Base-by-base conservation (phyloP, 2,329 filamentous ascomycete species). In the Beauveria varroae region DNA sequence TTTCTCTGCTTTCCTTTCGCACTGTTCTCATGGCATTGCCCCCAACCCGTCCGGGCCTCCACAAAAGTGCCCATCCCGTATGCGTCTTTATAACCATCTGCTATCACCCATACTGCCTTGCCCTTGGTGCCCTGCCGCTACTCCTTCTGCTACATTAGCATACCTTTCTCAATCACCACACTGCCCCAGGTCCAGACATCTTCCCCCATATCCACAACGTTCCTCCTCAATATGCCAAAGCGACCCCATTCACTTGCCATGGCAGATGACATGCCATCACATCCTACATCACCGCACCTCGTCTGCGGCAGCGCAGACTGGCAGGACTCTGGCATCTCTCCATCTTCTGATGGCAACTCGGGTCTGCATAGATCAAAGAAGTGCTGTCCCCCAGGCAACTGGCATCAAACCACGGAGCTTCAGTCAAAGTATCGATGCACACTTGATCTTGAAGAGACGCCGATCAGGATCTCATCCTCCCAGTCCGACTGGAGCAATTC, bases 401-500 rank as follows among this genome's bases (percentile, higher is more conserved):
- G 41, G 26, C 20, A 26, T 16, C 40, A 14, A 20, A 8, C 20
- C 26, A 16, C 1, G 4, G 26, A 47, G 26, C 20, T 10, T 8
- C 20, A 37, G 40, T 37, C 57, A 41, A 53, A 40, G 16, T 28
- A 4, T 18, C 44, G 12, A 4, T 47, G 57, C 40, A 37, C 40
- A 5, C n/a, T 14, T 12, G 20, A 22, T 16, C 9, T 26, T 3
- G 22, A 8, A 8, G 28, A 53, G 7, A 44, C 8, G 16, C 37
- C 49, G 3, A 46, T 60, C 10, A 60, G 41, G 40, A 47, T 46
- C 57, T 24, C 57, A 16, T 47, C 57, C n/a, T 53, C 57, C 6
- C 40, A 53, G n/a, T 60, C 57, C 2, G 28, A 34, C 18, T 59
- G 57, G 57, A 61, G 58, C 37, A 55, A 24, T 10, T 49, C 43